Base-by-base conservation (phyloP, 257 asterid genomes). In the Asclepias syriaca region DNA sequence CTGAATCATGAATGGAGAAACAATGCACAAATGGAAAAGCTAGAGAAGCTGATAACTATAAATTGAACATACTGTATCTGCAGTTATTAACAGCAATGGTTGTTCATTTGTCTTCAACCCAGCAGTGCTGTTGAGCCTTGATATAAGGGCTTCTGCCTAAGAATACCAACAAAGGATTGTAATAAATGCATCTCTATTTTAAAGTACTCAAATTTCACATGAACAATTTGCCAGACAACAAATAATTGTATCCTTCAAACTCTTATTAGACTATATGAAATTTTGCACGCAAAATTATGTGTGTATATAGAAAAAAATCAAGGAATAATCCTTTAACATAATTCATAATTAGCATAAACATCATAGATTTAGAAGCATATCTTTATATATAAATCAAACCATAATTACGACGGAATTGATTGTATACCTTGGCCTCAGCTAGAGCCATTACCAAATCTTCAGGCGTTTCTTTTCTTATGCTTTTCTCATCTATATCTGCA, bases 361-460 rank as follows among this genome's bases (percentile, higher is more conserved):
- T 13, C 5, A 59, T 19, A 9, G 65, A 27, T 59, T 59, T 13
- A 27, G 8, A 27, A 24, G 40, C 18, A 59, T 59, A 59, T 59
- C 3, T 59, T 59, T 24, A 24, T 24, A 24, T 24, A 24, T 24
- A 24, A 45, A 66, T 61, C 24, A 60, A 34, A 53, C 34, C 10
- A n/a, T n/a, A 53, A 71, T 70, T 43, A 1, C 50, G 56, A 1
- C 50, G 56, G 39, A 66, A 65, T 16, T 72, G 46, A 56, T 19
- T n/a, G n/a, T 53, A 65, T 76, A 87, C 96, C 98, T 90, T 92
- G 37, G 96, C 96, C 79, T 89, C 94, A 22, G 98, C 98, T 56
- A 92, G 84, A 81, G 87, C 86, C 83, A 82, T 79, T n/a, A 92
- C 96, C 63, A 92, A 87, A 75, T 92, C 94, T 77, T 92, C 96